Percentiles rank a stretch among this genome's conserved stretches.
These are phyloP conservation scores for Torulaspora pretoriensis DNA, from an alignment of 1,139 yeast species.

Conservation along the genomic window DNA sequence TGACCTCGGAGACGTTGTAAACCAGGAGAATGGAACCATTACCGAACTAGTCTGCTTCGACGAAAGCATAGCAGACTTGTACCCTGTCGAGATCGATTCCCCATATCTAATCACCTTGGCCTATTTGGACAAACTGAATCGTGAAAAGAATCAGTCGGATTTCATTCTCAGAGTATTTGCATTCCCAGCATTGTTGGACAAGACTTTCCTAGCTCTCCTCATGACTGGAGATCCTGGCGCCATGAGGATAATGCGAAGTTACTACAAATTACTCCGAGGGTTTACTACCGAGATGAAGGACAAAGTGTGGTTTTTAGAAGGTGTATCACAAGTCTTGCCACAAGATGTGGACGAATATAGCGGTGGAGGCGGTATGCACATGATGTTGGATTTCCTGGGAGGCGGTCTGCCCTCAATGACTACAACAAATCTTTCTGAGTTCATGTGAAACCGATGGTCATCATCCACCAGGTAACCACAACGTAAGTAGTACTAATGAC, in stretches of 20 bases:
- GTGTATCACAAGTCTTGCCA: constrained; percentile 80
- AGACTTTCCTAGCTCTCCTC: constrained; percentile 64
- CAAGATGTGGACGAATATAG: constrained; percentile 79
- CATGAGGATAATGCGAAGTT: constrained; percentile 83
- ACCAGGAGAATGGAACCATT: constrained; percentile 40
- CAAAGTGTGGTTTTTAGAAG: constrained; percentile 90
- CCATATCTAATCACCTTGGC: constrained; percentile 86
- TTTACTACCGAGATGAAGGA: constrained; percentile 86
- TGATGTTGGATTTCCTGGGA: constrained; percentile 83
- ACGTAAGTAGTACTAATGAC: background rate
- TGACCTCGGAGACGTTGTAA: constrained; percentile 77
- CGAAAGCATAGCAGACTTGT: constrained; percentile 75
- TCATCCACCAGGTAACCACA: background rate
- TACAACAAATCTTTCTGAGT: constrained; percentile 40
- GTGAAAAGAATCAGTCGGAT: constrained; percentile 78
- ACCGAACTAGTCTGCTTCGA: constrained; percentile 80
- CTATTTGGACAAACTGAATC: constrained; percentile 75
- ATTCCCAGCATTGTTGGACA: constrained; percentile 86
- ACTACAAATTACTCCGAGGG: constrained; percentile 73
- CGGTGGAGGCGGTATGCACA: constrained; percentile 86
- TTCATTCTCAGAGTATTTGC: constrained; percentile 85
- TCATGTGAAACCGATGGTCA: constrained; percentile 21
- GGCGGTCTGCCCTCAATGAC: constrained; percentile 65
- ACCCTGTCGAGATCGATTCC: constrained; percentile 77
- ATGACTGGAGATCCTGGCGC: constrained; percentile 84